Evolutionary conservation across 192 early-diverging fungal species (phyloP), one percentile per base, ranked within the genome.

Genomic region (Entomortierella chlamydospora): DNA sequence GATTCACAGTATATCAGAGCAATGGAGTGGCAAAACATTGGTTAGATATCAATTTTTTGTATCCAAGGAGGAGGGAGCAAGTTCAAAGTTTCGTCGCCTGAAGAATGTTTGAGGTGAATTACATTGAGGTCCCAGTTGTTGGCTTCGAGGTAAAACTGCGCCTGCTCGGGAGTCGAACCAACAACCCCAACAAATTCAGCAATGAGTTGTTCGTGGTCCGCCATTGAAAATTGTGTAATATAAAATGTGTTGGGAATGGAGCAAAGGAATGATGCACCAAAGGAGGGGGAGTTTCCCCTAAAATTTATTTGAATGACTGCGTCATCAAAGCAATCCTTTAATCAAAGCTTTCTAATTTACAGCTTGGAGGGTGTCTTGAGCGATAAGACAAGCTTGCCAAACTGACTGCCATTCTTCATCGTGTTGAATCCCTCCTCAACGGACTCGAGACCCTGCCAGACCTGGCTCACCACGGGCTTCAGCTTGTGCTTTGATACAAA

Each of bases 91-190:
- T n/a, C n/a, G n/a, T n/a, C n/a, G n/a, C n/a, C n/a, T n/a, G n/a
- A n/a, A n/a, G n/a, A n/a, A n/a, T n/a, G n/a, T n/a, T n/a, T n/a
- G n/a, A n/a, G n/a, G n/a, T n/a, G n/a, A 26, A 43, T 63, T 89
- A 92, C 91, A 60, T 92, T 84, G 33, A 95, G 58, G 83, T 95
- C 87, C 94, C 94, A 94, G 57, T 92, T 90, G 82, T 87, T 89
- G 25, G 89, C 90, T 72, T 92, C 92, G 10, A 94, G 83, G 57
- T 88, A 94, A 76, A 94, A 94, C 31, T 83, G 73, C 13, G 93
- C 93, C 76, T 90, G 85, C 30, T 86, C 81, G 22, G 84, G 83
- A 15, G 85, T 73, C 55, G 85, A 82, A 1, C 82, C 79, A 31
- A 85, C 88, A 62, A 92, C 82, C 12, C 66, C 79, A 2, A 86